phyloP scores from a whole-genome alignment of 768 basidiomycete species.

The Kwoniella newhampshirensis region DNA sequence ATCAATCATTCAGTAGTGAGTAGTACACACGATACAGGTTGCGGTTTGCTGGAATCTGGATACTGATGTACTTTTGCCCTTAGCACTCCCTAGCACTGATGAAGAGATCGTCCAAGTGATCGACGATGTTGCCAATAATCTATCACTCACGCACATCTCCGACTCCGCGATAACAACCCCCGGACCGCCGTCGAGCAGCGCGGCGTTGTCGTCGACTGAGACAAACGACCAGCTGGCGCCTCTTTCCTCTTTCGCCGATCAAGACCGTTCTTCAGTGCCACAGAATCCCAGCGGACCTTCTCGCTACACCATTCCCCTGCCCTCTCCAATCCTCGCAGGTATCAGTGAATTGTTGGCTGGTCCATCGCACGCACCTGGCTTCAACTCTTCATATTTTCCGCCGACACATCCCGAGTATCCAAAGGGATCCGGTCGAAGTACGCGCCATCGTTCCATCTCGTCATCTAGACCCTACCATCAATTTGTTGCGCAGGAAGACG shows the following conservation, averaged over 20 bases:
- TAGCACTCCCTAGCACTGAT: no score
- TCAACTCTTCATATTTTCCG: conserved; percentile 17
- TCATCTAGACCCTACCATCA: not conserved
- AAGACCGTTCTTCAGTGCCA: conserved; percentile 8
- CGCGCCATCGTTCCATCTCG: not conserved
- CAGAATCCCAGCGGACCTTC: not conserved
- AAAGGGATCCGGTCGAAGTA: not conserved
- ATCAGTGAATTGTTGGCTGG: conserved; percentile 21
- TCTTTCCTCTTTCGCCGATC: conserved; percentile 5
- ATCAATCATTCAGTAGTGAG: no score
- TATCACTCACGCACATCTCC: no score
- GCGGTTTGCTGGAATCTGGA: no score
- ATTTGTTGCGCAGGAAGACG: not conserved
- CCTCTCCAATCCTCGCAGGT: conserved; percentile 2
- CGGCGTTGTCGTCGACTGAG: conserved; percentile 13
- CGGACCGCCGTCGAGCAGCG: conserved; percentile 4
- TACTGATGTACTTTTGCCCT: no score
- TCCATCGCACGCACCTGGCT: conserved; percentile 7
- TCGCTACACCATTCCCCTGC: conserved; percentile 1
- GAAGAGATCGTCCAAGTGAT: no score
- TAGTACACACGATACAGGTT: no score
- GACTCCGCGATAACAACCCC: no score
- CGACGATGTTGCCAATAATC: no score
- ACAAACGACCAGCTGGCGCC: conserved; percentile 18
- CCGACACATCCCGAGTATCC: not conserved